Evolutionary conservation across 2,329 filamentous ascomycete species (phyloP).

Genomic region (Penicillium expansum): DNA sequence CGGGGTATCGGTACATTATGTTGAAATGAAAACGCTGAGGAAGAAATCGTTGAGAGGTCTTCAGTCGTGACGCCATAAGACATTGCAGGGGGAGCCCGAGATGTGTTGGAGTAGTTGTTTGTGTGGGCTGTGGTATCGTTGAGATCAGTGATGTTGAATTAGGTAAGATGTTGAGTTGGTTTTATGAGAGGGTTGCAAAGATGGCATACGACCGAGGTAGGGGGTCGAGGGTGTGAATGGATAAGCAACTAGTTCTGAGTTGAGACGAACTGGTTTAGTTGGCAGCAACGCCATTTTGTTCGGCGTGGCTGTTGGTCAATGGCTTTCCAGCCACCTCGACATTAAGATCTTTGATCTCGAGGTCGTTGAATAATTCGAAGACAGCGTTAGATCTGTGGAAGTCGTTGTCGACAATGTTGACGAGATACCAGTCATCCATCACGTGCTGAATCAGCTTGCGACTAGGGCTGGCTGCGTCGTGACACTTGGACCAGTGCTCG

Average conservation of each 20-base stretch:
- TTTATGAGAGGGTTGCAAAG: slow-evolving; percentile 11
- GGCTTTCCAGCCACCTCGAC: slow-evolving; percentile 29
- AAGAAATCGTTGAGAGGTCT: slow-evolving; percentile 45
- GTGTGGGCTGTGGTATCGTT: slow-evolving; percentile 32
- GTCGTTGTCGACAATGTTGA: slow-evolving; percentile 98
- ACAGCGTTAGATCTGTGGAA: slow-evolving; percentile 82
- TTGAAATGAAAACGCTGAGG: slow-evolving; percentile 41
- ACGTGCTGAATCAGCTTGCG: slow-evolving; percentile 75
- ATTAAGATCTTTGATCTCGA: slow-evolving; percentile 48
- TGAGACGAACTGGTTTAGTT: slow-evolving; percentile 26
- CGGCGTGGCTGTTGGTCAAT: slow-evolving; percentile 20
- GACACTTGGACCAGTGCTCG: slow-evolving; percentile 90
- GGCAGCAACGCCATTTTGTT: slow-evolving; percentile 20
- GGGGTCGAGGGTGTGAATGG: slow-evolving; percentile 8
- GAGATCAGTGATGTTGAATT: slow-evolving; percentile 41
- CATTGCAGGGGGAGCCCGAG: slow-evolving; percentile 28
- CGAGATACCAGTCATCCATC: slow-evolving; percentile 87
- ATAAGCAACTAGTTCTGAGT: slow-evolving; percentile 11
- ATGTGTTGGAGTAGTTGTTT: slow-evolving; percentile 23
- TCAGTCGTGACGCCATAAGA: slow-evolving; percentile 42
- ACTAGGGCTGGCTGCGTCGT: slow-evolving; percentile 72
- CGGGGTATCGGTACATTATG: slow-evolving; percentile 40
- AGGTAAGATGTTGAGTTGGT: slow-evolving; percentile 20
- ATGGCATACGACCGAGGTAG: slow-evolving; percentile 3
- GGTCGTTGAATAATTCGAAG: slow-evolving; percentile 79